These are phyloP conservation scores for Pleurotus pulmonarius DNA, from an alignment of 768 basidiomycete genomes.

Conservation along the genomic window DNA sequence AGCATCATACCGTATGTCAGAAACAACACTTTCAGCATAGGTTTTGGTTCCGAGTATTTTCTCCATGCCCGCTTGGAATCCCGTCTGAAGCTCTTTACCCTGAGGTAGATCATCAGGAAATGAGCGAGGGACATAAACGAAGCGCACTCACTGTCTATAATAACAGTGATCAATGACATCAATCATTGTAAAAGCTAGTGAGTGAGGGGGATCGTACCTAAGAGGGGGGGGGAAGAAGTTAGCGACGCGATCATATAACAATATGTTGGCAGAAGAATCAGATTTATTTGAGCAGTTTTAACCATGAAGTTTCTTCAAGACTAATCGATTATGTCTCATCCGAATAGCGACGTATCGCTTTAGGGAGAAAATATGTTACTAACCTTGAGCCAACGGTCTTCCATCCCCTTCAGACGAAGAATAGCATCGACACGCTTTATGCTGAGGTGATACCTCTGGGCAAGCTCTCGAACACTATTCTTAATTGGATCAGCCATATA, in stretches of 20 bases:
- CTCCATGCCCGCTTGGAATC: constrained; percentile 83
- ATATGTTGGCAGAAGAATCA: constrained; percentile 13
- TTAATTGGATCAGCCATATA: constrained; percentile 56
- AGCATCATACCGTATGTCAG: constrained; percentile 29
- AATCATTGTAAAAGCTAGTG: too few species aligned
- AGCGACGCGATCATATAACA: too few species aligned
- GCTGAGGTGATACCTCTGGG: constrained; percentile 61
- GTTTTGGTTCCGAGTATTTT: constrained; percentile 56
- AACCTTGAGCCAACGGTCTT: constrained; percentile 70
- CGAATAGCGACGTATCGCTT: constrained; percentile 17
- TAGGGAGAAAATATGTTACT: constrained; percentile 21
- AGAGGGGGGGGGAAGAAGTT: too few species aligned
- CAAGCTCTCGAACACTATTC: constrained; percentile 57
- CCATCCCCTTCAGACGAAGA: constrained; percentile 76
- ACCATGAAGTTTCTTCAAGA: constrained; percentile 88
- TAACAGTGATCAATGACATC: not conserved
- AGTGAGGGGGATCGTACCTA: too few species aligned
- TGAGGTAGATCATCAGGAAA: constrained; percentile 18
- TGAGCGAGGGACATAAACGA: too few species aligned
- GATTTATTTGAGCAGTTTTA: constrained; percentile 34
- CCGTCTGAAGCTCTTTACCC: constrained; percentile 70
- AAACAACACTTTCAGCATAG: not conserved
- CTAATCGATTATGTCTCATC: constrained; percentile 87
- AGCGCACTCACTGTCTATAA: constrained; percentile 35
- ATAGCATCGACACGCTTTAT: constrained; percentile 83